Base-by-base conservation (phyloP, 306 rosid species). In the Gastrolobium bilobum region DNA sequence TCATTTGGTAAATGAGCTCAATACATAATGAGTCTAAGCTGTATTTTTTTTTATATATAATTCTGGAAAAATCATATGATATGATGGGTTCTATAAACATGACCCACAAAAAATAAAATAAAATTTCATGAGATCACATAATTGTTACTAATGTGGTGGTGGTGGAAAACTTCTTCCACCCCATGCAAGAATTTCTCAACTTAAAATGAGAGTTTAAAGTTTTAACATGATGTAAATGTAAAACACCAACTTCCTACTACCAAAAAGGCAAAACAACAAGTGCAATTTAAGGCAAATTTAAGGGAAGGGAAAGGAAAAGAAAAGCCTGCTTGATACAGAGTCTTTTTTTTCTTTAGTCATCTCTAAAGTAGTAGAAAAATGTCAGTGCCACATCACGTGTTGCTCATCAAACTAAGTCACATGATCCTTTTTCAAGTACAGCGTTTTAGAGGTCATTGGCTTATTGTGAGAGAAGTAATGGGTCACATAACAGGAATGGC, bases 351-450 rank as follows among this genome's bases (percentile, higher is more conserved):
- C 66, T 56, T 72, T 77, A 15, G 69, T 38, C 70, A 63, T 83
- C 57, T 65, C 50, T 56, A 48, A 76, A 75, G 79, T 61, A 75
- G 53, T 44, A 62, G 42, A 67, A 80, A 62, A 75, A 75, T 56
- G 79, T 43, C 70, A 59, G 79, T 72, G 76, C 82, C 66, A 57
- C 79, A 78, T 81, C 89, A 85, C 80, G 85, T 83, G 93, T 71
- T 75, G 71, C 58, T 84, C 68, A 64, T 77, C 81, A 74, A 66
- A 40, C 80, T 72, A 64, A 50, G 75, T 86, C 81, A 84, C 84
- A 44, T 84, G 87, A 66, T 79, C 39, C 35, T 67, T 76, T 63
- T 69, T 48, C 73, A 62, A 59, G 56, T 20, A 66, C 15, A 7
- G 14, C 44, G 43, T 35, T 81, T 78, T 59, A 26, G 43, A 60